Evolutionary conservation across 2,329 filamentous ascomycete genomes (phyloP).

Genomic region (Hymenotorrendiella dingleyae): DNA sequence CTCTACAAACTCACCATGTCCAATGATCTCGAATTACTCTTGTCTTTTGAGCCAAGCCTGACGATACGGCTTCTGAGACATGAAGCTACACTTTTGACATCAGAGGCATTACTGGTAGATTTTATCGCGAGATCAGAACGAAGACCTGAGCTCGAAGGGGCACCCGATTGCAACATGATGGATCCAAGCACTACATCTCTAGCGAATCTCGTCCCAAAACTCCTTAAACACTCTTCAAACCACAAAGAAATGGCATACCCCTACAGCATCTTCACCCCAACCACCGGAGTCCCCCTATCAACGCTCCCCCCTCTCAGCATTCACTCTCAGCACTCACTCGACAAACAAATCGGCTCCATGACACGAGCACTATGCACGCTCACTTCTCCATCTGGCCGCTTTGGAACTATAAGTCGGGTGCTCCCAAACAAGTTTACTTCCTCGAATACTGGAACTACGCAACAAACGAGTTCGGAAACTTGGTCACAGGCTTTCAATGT

Average conservation of each 20-base stretch:
- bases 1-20: conserved; percentile 29
- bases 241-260: conserved; percentile 28
- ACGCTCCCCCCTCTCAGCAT: conserved; percentile 23
- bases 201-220: conserved; percentile 16
- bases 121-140: conserved; percentile 20
- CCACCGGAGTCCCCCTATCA: conserved; percentile 22
- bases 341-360: conserved; percentile 27
- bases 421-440: conserved; percentile 16
- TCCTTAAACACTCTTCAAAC: conserved; percentile 29
- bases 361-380: conserved; percentile 23
- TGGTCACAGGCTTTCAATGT: conserved; percentile 54
- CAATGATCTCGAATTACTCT: conserved; percentile 23
- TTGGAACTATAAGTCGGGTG: conserved; percentile 25
- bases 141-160: conserved; percentile 2
- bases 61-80: conserved; percentile 27
- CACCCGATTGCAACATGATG: conserved; percentile 1
- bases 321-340: conserved; percentile 20
- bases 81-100: conserved; percentile 25
- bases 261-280: conserved; percentile 27
- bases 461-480: conserved; percentile 31
- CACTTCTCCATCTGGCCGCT: conserved; percentile 25
- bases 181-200: background rate
- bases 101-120: conserved; percentile 27
- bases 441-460: conserved; percentile 1
- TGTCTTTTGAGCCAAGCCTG: conserved; percentile 26